These are phyloP conservation scores for Staphylotrichum tortipilum DNA, from an alignment of 495 filamentous ascomycete species.

Conservation along the genomic window DNA sequence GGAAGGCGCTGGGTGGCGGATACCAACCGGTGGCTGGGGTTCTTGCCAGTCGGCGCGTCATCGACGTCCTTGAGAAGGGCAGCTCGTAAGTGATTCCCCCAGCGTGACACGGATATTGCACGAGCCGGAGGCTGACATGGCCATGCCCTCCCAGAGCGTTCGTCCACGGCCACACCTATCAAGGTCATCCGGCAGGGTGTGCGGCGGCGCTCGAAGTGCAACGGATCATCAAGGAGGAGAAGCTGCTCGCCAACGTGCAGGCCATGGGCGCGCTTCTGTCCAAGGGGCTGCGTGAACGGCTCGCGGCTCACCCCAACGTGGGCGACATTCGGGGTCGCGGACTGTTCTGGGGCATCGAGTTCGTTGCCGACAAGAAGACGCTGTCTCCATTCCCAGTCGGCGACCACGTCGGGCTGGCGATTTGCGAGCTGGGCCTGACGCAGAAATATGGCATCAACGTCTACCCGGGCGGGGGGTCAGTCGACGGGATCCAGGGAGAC, in stretches of 20 bases:
- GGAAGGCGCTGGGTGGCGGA: slow-evolving; percentile 60
- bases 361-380: slow-evolving; percentile 43
- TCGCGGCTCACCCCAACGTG: slow-evolving; percentile 47
- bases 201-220: slow-evolving; percentile 55
- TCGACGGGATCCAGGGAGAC: slow-evolving; percentile 61
- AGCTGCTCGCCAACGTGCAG: slow-evolving; percentile 45
- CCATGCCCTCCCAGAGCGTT: slow-evolving; percentile 33
- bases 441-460: slow-evolving; percentile 52
- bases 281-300: slow-evolving; percentile 30
- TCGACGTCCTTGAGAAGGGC: slow-evolving; percentile 47
- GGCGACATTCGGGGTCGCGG: slow-evolving; percentile 58
- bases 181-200: slow-evolving; percentile 51
- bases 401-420: slow-evolving; percentile 33
- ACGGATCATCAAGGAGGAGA: slow-evolving; percentile 46
- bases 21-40: slow-evolving; percentile 56
- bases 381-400: slow-evolving; percentile 40
- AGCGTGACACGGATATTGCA: not conserved
- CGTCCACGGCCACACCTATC: slow-evolving; percentile 54
- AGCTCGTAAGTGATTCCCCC: slow-evolving; percentile 38
- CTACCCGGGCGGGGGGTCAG: slow-evolving; percentile 62
- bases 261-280: slow-evolving; percentile 44
- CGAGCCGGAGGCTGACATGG: slow-evolving; percentile 10
- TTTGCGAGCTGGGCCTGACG: slow-evolving; percentile 47
- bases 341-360: slow-evolving; percentile 55
- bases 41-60: slow-evolving; percentile 45